Conservation (phyloP, 2,329 filamentous ascomycete species). For the Pseudohalonectria lignicola region DNA sequence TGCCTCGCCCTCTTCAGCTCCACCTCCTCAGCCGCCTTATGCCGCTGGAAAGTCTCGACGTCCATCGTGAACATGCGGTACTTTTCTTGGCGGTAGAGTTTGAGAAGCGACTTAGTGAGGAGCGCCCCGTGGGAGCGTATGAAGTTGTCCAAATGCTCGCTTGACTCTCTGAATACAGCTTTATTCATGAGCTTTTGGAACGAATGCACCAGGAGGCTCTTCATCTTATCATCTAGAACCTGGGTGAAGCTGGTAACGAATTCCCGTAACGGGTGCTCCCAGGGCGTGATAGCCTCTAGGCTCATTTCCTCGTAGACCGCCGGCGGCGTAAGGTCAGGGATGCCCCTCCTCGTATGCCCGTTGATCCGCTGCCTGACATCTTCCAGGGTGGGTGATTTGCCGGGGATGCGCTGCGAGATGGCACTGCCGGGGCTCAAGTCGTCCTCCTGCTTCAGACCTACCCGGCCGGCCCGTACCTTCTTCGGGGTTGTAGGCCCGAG, state of each 20-base stretch:
- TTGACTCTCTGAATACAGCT: constrained; percentile 36
- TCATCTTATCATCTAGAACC: constrained; percentile 34
- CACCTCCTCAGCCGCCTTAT: constrained; percentile 32
- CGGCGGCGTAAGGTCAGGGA: constrained; percentile 46
- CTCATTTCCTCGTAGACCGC: constrained; percentile 50
- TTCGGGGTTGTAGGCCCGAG: constrained; percentile 1
- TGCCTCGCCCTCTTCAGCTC: constrained; percentile 36
- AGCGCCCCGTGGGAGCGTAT: constrained; percentile 25
- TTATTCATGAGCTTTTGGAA: constrained; percentile 34
- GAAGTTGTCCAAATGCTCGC: constrained; percentile 29
- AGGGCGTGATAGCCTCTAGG: constrained; percentile 43
- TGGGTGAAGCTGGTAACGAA: constrained; percentile 36
- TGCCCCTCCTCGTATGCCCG: constrained; percentile 41
- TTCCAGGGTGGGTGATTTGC: no score
- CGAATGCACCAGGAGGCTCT: constrained; percentile 32
- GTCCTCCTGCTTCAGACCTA: constrained; percentile 16
- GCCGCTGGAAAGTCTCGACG: constrained; percentile 31
- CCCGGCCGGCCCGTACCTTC: constrained; percentile 5
- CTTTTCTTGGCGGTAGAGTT: constrained; percentile 41
- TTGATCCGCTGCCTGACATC: constrained; percentile 44
- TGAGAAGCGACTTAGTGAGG: constrained; percentile 24
- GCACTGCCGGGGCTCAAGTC: constrained; percentile 3
- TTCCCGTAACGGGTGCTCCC: constrained; percentile 39
- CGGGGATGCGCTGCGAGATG: background rate
- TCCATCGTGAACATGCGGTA: constrained; percentile 48